Conservation (phyloP, 768 basidiomycete genomes). For the Boletales sp. region DNA sequence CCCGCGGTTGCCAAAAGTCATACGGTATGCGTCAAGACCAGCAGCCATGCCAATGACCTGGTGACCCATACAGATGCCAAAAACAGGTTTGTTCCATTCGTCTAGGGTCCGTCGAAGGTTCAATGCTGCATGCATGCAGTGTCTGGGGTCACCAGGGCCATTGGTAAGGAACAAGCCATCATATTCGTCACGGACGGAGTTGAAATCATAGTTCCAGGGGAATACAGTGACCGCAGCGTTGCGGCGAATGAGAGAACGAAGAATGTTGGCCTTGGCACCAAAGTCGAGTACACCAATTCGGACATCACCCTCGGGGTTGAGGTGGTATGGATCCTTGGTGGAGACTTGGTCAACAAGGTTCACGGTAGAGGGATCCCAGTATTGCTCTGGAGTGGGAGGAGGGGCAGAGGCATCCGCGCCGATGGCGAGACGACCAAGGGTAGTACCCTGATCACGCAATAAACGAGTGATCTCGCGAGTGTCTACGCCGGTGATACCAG, state of each 20-base stretch:
- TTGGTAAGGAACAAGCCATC: slow-evolving; percentile 97
- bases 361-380: slow-evolving; percentile 89
- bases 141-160: slow-evolving; percentile 91
- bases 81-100: slow-evolving; percentile 92
- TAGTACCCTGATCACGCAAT: slow-evolving; percentile 95
- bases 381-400: slow-evolving; percentile 63
- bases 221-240: slow-evolving; percentile 92
- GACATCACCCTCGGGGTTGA: slow-evolving; percentile 85
- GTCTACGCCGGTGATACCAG: slow-evolving; percentile 95
- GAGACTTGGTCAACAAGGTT: slow-evolving; percentile 95
- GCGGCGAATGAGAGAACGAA: slow-evolving; percentile 87
- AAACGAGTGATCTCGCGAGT: slow-evolving; percentile 94
- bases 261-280: slow-evolving; percentile 96
- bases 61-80: slow-evolving; percentile 99
- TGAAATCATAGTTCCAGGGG: slow-evolving; percentile 98
- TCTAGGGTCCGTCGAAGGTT: slow-evolving; percentile 76
- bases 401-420: slow-evolving; percentile 66
- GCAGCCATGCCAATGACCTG: slow-evolving; percentile 98
- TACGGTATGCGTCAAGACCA: slow-evolving; percentile 93
- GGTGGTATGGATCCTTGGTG: slow-evolving; percentile 75
- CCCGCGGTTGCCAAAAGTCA: slow-evolving; percentile 99
- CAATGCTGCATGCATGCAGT: slow-evolving; percentile 81
- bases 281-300: slow-evolving; percentile 96
- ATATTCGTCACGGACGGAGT: slow-evolving; percentile 80
- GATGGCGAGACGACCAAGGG: slow-evolving; percentile 85